Evolutionary conservation across 2,329 filamentous ascomycete genomes (phyloP).

Genomic region (Calonectria multiphialidica): DNA sequence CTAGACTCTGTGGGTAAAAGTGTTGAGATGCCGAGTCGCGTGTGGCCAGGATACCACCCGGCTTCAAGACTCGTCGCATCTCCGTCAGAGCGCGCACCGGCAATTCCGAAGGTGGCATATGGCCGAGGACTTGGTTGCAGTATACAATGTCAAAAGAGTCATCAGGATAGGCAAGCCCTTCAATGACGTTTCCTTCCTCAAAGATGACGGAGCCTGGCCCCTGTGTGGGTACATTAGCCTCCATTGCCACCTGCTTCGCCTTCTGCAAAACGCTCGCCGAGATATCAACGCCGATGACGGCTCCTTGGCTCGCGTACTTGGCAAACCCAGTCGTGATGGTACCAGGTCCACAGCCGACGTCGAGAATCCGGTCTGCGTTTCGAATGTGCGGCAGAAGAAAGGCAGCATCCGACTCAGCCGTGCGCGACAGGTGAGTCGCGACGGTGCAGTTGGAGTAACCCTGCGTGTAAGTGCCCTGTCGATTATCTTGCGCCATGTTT

Average conservation of each 20-base stretch:
- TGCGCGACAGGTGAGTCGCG: slow-evolving; percentile 54
- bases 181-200: background rate
- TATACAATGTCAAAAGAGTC: slow-evolving; percentile 10
- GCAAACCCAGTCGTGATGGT: slow-evolving; percentile 59
- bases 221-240: background rate
- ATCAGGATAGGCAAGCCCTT: slow-evolving; percentile 27
- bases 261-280: background rate
- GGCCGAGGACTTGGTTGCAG: slow-evolving; percentile 43
- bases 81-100: slow-evolving; percentile 50
- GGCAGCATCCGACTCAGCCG: slow-evolving; percentile 55
- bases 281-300: slow-evolving; percentile 31
- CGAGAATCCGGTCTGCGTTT: slow-evolving; percentile 54
- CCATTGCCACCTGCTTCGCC: background rate
- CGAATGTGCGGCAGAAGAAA: slow-evolving; percentile 56
- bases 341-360: slow-evolving; percentile 62
- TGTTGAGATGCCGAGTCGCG: slow-evolving; percentile 39
- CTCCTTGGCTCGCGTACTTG: slow-evolving; percentile 50
- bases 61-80: slow-evolving; percentile 55
- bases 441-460: slow-evolving; percentile 55
- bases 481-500: slow-evolving; percentile 10
- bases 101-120: slow-evolving; percentile 46
- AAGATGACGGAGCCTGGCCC: slow-evolving; percentile 8
- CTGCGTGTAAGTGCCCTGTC: slow-evolving; percentile 45
- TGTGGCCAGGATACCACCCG: slow-evolving; percentile 53
- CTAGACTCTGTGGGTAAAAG: slow-evolving; percentile 41